Conservation (phyloP, 345 rosid genomes). For the Citrus reticulata region DNA sequence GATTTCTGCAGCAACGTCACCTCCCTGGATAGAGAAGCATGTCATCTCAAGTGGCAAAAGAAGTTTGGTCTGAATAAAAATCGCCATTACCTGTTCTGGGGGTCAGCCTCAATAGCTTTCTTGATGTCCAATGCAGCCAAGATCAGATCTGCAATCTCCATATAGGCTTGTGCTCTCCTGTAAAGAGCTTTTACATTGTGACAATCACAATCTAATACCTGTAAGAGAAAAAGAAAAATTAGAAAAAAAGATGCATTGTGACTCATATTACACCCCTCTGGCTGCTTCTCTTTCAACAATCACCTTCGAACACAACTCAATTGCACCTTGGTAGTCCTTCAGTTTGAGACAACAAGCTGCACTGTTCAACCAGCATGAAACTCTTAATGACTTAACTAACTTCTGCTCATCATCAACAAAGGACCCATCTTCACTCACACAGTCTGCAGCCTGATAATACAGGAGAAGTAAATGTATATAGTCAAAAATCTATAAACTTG, state of each 20-base stretch:
- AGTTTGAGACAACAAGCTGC: constrained; percentile 63
- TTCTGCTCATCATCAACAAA: constrained; percentile 44
- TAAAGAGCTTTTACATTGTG: constrained; percentile 55
- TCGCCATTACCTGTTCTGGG: constrained; percentile 40
- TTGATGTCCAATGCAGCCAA: constrained; percentile 49
- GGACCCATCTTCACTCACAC: constrained; percentile 38
- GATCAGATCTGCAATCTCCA: constrained; percentile 41
- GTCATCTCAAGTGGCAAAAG: not conserved
- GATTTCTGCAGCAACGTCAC: constrained; percentile 40
- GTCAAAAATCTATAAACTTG: not conserved
- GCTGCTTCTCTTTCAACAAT: not conserved
- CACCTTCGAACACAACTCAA: constrained; percentile 52
- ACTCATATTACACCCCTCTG: not conserved
- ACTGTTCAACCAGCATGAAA: constrained; percentile 56
- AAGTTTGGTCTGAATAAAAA: not conserved
- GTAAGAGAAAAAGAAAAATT: constrained; percentile 2
- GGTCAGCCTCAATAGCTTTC: constrained; percentile 54
- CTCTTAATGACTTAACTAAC: constrained; percentile 38
- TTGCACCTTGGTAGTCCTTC: constrained; percentile 41
- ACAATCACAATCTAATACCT: constrained; percentile 52
- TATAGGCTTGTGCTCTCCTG: constrained; percentile 60
- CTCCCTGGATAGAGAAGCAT: constrained; percentile 33
- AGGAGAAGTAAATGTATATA: not conserved
- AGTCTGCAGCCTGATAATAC: constrained; percentile 41
- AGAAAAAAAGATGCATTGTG: constrained; percentile 8